A percentile compares a stretch with the other conserved stretches of the same genome.
These are phyloP conservation scores for Castanopsis chinensis DNA, from an alignment of 306 rosid genomes.

Conservation along the genomic window DNA sequence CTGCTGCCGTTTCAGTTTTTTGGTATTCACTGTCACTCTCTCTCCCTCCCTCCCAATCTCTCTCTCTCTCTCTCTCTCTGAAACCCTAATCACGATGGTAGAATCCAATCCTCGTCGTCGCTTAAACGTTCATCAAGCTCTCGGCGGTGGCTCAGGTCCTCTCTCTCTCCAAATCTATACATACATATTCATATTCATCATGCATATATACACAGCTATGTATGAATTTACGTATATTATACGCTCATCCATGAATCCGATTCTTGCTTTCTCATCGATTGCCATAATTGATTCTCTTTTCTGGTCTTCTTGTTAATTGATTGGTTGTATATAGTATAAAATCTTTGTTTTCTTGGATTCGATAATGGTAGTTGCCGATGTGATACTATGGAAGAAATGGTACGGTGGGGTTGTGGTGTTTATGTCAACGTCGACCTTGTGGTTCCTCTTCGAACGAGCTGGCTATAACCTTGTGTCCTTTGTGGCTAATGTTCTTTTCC, in stretches of 20 bases:
- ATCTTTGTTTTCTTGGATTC: neutral
- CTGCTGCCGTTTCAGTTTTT: neutral
- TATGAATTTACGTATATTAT: neutral
- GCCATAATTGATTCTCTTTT: neutral
- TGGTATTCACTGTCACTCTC: neutral
- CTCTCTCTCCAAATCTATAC: neutral
- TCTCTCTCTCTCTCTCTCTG: slow-evolving; percentile 14
- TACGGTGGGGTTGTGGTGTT: slow-evolving; percentile 56
- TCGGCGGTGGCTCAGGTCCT: slow-evolving; percentile 81
- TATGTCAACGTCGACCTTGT: slow-evolving; percentile 58
- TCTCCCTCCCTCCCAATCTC: slow-evolving; percentile 13
- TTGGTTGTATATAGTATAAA: neutral
- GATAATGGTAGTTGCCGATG: slow-evolving; percentile 69
- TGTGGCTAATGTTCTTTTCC: slow-evolving; percentile 80
- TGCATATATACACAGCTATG: no score
- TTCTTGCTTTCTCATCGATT: neutral
- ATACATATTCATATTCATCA: neutral
- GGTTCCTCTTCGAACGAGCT: slow-evolving; percentile 83
- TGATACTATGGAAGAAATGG: slow-evolving; percentile 89
- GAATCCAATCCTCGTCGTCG: slow-evolving; percentile 55
- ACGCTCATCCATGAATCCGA: neutral
- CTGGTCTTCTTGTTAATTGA: neutral
- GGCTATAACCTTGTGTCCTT: slow-evolving; percentile 84
- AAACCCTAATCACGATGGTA: slow-evolving; percentile 61
- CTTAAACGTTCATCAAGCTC: slow-evolving; percentile 63